Percentiles rank a stretch among this genome's conserved stretches.
Evolutionary conservation across 345 rosid species (phyloP).

Genomic region (Mangifera indica): DNA sequence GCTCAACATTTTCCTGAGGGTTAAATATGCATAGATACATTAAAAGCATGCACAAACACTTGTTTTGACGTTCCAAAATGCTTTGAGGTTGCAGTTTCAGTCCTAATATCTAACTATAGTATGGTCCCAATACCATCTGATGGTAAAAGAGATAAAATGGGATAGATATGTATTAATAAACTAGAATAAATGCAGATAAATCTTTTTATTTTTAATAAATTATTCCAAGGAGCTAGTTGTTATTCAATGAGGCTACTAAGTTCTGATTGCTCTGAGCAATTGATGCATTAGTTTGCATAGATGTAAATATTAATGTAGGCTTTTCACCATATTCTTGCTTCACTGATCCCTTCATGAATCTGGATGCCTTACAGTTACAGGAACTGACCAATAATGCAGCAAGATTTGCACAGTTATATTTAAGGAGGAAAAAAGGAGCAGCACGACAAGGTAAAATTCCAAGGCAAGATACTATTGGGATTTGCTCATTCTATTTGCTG

Average conservation of each 20-base stretch:
- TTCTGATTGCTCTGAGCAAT: background rate
- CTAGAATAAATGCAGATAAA: background rate
- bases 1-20: background rate
- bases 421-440: slow-evolving; percentile 63
- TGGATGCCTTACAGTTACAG: slow-evolving; percentile 58
- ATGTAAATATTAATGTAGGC: background rate
- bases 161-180: background rate
- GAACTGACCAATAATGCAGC: slow-evolving; percentile 62
- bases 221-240: background rate
- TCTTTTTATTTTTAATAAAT: background rate
- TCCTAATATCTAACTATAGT: too few species aligned
- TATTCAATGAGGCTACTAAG: background rate
- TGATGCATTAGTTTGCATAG: background rate
- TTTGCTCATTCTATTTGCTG: slow-evolving; percentile 1
- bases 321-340: background rate
- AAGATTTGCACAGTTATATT: slow-evolving; percentile 65
- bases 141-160: too few species aligned
- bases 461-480: background rate
- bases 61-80: too few species aligned
- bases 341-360: slow-evolving; percentile 8
- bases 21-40: background rate
- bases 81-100: too few species aligned
- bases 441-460: slow-evolving; percentile 56
- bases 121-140: too few species aligned
- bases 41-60: too few species aligned